Conservation (phyloP, 2,329 filamentous ascomycete species). For the Ceratocystis diversiconidia region DNA sequence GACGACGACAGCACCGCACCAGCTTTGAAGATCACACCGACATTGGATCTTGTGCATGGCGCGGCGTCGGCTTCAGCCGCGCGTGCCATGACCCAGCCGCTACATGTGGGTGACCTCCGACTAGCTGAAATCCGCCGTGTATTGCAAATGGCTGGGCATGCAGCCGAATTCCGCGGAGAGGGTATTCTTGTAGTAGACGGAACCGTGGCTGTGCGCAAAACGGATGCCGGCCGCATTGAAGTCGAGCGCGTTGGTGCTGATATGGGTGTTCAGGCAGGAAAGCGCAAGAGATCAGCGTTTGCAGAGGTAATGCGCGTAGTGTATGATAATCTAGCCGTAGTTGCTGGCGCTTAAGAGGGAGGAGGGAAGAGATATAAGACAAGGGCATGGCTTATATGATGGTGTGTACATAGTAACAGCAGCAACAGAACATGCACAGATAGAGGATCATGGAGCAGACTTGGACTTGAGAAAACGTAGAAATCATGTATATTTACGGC, state of each 20-base stretch:
- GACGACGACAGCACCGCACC: conserved; percentile 16
- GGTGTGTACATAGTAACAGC: not conserved
- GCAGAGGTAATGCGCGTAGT: conserved; percentile 81
- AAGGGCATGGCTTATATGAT: not conserved
- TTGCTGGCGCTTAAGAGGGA: conserved; percentile 38
- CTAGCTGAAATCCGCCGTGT: conserved; percentile 75
- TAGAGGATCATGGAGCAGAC: not conserved
- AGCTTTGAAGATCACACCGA: conserved; percentile 29
- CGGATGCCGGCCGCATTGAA: conserved; percentile 71
- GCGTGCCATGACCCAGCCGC: conserved; percentile 53
- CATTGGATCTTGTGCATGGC: conserved; percentile 44
- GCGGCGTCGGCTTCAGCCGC: conserved; percentile 55
- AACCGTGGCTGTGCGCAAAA: conserved; percentile 76
- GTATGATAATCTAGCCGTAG: conserved; percentile 85
- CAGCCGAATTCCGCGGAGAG: conserved; percentile 84
- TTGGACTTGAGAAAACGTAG: no score
- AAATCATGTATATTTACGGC: not conserved
- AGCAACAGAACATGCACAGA: not conserved
- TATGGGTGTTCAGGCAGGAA: conserved; percentile 19
- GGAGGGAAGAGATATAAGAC: no score
- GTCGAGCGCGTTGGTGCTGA: conserved; percentile 57
- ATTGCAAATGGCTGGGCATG: conserved; percentile 69
- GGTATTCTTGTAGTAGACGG: conserved; percentile 83
- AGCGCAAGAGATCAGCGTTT: conserved; percentile 46
- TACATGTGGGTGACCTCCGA: conserved; percentile 86